These are phyloP conservation scores for Pyracantha coccinea DNA, from an alignment of 331 rosid genomes.

Conservation along the genomic window DNA sequence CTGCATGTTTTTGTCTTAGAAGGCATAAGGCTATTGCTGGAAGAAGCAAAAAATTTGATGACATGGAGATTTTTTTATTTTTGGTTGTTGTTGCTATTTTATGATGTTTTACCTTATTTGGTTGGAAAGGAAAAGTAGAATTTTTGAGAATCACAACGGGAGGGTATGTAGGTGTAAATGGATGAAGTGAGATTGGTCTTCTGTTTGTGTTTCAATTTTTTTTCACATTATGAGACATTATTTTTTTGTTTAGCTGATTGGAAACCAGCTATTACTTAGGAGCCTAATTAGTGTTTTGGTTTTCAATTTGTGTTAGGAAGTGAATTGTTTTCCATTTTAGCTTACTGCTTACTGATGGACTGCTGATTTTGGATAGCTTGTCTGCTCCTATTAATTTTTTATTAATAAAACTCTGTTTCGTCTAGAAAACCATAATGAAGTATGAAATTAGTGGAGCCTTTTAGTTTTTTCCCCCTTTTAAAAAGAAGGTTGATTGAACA, in stretches of 20 bases:
- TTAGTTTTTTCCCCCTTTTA: not conserved
- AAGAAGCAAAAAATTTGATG: not conserved
- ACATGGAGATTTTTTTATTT: not conserved
- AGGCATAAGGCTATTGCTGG: not conserved
- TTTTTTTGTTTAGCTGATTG: not conserved
- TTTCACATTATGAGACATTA: not conserved
- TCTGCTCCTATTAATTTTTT: not conserved
- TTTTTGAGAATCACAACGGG: not conserved
- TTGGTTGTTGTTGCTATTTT: too few species aligned
- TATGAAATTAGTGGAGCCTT: not conserved
- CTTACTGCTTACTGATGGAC: not conserved
- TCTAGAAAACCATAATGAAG: not conserved
- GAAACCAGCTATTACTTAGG: not conserved
- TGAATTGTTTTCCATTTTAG: not conserved
- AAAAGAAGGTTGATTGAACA: not conserved
- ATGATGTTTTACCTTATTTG: not conserved
- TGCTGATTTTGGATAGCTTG: not conserved
- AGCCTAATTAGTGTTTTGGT: not conserved
- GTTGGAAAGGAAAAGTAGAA: not conserved
- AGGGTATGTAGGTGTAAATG: not conserved
- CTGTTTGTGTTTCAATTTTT: not conserved
- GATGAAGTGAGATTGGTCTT: not conserved
- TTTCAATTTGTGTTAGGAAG: not conserved
- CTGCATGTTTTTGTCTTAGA: not conserved
- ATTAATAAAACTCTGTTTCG: not conserved